Conservation (phyloP, 768 basidiomycete genomes). For the Solioccasus polychromus region DNA sequence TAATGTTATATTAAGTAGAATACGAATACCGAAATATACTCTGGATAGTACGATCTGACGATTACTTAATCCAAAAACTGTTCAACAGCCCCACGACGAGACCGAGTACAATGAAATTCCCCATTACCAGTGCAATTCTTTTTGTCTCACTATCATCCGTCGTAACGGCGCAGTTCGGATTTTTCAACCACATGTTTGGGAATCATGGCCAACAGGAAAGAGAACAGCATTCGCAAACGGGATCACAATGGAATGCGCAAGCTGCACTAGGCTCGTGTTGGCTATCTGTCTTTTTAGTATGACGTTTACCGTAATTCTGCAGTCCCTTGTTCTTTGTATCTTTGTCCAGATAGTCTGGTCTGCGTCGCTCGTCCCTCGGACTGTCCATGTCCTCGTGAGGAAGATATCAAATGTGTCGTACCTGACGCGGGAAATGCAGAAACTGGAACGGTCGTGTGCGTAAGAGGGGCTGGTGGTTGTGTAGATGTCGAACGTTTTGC, state of each 20-base stretch:
- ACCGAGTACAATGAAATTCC: conserved; percentile 14
- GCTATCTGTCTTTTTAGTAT: not conserved
- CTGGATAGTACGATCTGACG: not conserved
- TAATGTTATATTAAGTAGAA: conserved; percentile 29
- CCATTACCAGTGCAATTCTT: conserved; percentile 7
- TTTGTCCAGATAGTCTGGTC: conserved; percentile 72
- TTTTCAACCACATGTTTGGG: conserved; percentile 78
- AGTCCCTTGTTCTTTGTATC: conserved; percentile 74
- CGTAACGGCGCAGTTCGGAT: conserved; percentile 67
- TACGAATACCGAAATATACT: conserved; percentile 7
- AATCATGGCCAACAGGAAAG: conserved; percentile 44
- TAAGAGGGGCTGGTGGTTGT: conserved; percentile 65
- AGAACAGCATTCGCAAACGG: conserved; percentile 47
- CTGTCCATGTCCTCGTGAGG: conserved; percentile 74
- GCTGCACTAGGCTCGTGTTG: conserved; percentile 56
- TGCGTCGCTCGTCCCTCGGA: conserved; percentile 54
- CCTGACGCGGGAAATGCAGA: conserved; percentile 54
- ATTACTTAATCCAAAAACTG: conserved; percentile 6
- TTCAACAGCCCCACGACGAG: not conserved
- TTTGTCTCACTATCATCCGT: conserved; percentile 27
- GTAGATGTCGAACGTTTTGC: conserved; percentile 52
- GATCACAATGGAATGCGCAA: conserved; percentile 64
- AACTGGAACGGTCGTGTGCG: conserved; percentile 65
- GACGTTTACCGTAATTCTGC: not conserved
- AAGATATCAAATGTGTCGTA: conserved; percentile 75